These are phyloP conservation scores for Capsella bursapastoris DNA, from an alignment of 345 rosid genomes.

Conservation along the genomic window DNA sequence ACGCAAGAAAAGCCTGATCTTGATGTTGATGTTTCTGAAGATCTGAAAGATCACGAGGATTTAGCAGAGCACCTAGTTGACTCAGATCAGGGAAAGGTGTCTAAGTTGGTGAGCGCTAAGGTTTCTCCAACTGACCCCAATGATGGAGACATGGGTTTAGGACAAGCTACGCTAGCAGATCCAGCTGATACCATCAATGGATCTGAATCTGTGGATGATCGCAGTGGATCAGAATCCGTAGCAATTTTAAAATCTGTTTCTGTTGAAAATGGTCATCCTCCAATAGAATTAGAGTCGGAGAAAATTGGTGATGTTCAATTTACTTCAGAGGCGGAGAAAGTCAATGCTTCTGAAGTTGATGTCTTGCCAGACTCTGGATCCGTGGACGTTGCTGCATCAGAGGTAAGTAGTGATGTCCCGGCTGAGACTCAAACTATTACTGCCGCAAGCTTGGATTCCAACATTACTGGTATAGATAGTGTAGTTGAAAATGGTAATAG, in stretches of 20 bases:
- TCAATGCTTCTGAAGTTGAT: constrained; percentile 30
- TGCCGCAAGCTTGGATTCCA: constrained; percentile 29
- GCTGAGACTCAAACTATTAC: constrained; percentile 26
- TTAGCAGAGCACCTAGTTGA: constrained; percentile 24
- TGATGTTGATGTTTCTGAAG: constrained; percentile 31
- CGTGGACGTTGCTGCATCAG: constrained; percentile 27
- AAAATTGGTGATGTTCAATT: constrained; percentile 25
- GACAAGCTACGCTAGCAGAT: constrained; percentile 33
- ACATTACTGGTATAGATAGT: constrained; percentile 23
- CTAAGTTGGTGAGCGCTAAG: constrained; percentile 28
- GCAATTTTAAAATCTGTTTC: constrained; percentile 34
- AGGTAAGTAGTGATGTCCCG: constrained; percentile 25
- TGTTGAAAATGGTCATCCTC: constrained; percentile 35
- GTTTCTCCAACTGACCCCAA: constrained; percentile 23
- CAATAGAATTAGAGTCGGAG: constrained; percentile 26
- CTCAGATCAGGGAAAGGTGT: constrained; percentile 34
- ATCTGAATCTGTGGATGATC: constrained; percentile 39
- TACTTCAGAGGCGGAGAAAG: constrained; percentile 26
- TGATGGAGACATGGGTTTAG: constrained; percentile 29
- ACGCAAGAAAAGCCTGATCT: constrained; percentile 32
- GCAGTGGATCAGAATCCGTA: constrained; percentile 28
- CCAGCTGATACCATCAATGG: constrained; percentile 16
- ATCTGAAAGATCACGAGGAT: constrained; percentile 28
- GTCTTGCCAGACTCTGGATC: constrained; percentile 36
- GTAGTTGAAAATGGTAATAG: constrained; percentile 33